phyloP scores from a whole-genome alignment of 257 asterid genomes.

The Scutellaria barbata region DNA sequence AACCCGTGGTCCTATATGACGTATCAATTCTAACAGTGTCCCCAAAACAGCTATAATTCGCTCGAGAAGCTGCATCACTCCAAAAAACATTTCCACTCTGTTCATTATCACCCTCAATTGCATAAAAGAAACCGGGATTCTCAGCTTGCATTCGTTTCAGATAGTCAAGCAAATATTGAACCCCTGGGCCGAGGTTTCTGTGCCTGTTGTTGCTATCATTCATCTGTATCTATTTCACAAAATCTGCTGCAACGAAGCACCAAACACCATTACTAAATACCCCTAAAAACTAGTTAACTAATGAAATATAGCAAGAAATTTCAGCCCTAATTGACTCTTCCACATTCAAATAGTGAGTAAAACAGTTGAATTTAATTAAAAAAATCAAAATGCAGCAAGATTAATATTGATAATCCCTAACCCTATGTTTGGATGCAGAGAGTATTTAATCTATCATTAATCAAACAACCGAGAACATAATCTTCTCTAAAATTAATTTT shows the following conservation, averaged over 20 bases:
- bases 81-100: conserved; percentile 70
- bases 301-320: conserved; percentile 10
- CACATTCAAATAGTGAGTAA: neutral
- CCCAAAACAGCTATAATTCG: conserved; percentile 66
- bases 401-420: neutral
- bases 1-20: conserved; percentile 47
- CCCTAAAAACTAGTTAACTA: neutral
- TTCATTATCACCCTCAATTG: conserved; percentile 60
- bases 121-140: conserved; percentile 69
- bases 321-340: neutral
- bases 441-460: neutral
- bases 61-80: conserved; percentile 60
- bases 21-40: conserved; percentile 78
- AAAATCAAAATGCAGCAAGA: neutral
- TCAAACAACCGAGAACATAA: neutral
- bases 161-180: conserved; percentile 61
- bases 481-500: neutral
- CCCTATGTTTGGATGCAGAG: neutral
- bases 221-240: conserved; percentile 33
- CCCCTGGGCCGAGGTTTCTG: conserved; percentile 53
- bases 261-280: conserved; percentile 1
- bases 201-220: conserved; percentile 46
- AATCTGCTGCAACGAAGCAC: conserved; percentile 34
- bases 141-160: conserved; percentile 65
- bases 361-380: neutral